Evolutionary conservation across 179 eudicot genomes (phyloP).

Genomic region (Sideroxylon spinosum): DNA sequence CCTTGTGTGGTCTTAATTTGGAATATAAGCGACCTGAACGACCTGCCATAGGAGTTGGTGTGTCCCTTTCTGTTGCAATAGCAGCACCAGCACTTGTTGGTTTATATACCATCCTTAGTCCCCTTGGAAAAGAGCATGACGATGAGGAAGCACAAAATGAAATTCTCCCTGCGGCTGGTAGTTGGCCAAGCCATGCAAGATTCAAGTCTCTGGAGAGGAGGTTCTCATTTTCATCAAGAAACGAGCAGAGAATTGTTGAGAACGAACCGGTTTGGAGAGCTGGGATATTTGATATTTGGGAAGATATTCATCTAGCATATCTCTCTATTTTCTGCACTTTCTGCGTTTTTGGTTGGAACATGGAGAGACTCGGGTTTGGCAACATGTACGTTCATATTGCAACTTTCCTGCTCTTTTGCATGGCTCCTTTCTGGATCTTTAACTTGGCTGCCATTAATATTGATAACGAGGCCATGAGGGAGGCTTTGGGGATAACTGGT

Average conservation of each 20-base stretch:
- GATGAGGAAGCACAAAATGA: slow-evolving; percentile 69
- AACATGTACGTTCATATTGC: slow-evolving; percentile 88
- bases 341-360: slow-evolving; percentile 95
- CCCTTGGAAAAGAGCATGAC: slow-evolving; percentile 76
- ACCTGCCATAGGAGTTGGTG: slow-evolving; percentile 71
- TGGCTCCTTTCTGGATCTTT: slow-evolving; percentile 83
- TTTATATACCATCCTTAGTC: slow-evolving; percentile 63
- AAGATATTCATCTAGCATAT: slow-evolving; percentile 47
- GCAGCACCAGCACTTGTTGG: slow-evolving; percentile 89
- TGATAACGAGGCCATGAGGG: slow-evolving; percentile 49
- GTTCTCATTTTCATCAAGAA: slow-evolving; percentile 55
- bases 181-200: slow-evolving; percentile 19
- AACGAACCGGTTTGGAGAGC: slow-evolving; percentile 44
- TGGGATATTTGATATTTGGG: slow-evolving; percentile 58
- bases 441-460: slow-evolving; percentile 76
- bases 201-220: slow-evolving; percentile 43
- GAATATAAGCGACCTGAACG: slow-evolving; percentile 68
- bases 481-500: slow-evolving; percentile 62
- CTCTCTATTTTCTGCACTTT: slow-evolving; percentile 60
- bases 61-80: slow-evolving; percentile 70
- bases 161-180: slow-evolving; percentile 17
- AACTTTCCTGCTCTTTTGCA: slow-evolving; percentile 75
- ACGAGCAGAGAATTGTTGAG: slow-evolving; percentile 37
- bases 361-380: slow-evolving; percentile 91
- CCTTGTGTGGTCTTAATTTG: slow-evolving; percentile 71